Base-by-base conservation (phyloP, 768 basidiomycete genomes). In the Rhizopogon roseolus region DNA sequence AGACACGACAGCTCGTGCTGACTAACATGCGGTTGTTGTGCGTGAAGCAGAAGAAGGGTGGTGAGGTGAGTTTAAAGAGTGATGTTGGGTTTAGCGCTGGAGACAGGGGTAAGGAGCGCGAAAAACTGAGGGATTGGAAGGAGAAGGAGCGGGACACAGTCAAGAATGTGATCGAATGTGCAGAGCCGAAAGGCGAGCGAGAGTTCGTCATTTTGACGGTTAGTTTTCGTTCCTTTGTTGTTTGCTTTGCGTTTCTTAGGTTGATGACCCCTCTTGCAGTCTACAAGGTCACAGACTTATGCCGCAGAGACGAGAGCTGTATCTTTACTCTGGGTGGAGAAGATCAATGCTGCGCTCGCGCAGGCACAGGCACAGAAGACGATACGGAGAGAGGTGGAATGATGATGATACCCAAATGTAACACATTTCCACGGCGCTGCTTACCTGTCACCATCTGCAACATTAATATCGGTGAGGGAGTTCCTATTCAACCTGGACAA, bases 161-260 rank as follows among this genome's bases (percentile, higher is more conserved):
- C 49, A 81, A 76, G 61, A 80, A 66, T 40, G 66, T 74, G 40
- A 66, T 86, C 9, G 69, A 71, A 4, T 72, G 75, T 22, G 78
- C 80, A 0, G 80, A 79, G 52, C 67, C 73, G 27, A 82, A 81
- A 60, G 71, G 80, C 44, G 81, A 81, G 51, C 70, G 79, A 37
- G 81, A 82, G 62, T 84, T 86, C 62, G 76, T 80, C 14, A 74
- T 86, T 36, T 66, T 84, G 59, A 82, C 84, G 40, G 85, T 86
- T 56, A 62, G 81, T 70, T 32, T 54, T 28, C 59, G 5, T 44
- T 28, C 37, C 32, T 41, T 32, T 43, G 32, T 36, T 34, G 34
- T 5, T 46, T 38, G 28, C 9, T 14, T 16, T 16, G 32, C 19
- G 48, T 37, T 6, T 16, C n/a, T 39, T 49, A 50, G 28, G 9